These are phyloP conservation scores for Acacia confusa DNA, from an alignment of 306 rosid genomes.

Conservation along the genomic window DNA sequence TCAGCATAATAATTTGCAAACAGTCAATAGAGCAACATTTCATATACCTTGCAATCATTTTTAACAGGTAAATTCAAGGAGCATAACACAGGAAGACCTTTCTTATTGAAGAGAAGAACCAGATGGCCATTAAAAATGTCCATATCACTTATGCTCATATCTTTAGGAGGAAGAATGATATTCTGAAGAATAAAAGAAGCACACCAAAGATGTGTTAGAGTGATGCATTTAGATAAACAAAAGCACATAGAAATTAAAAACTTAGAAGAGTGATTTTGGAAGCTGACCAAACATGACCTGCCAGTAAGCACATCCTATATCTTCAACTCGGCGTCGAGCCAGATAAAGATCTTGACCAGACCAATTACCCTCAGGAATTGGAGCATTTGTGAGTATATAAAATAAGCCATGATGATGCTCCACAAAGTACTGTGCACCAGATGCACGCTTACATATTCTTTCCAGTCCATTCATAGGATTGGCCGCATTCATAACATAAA, in stretches of 20 bases:
- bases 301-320: conserved; percentile 58
- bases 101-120: conserved; percentile 77
- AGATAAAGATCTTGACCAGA: conserved; percentile 76
- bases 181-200: conserved; percentile 51
- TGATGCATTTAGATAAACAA: conserved; percentile 20
- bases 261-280: conserved; percentile 15
- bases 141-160: conserved; percentile 71
- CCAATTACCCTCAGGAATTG: conserved; percentile 50
- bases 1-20: not conserved
- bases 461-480: conserved; percentile 61
- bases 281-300: conserved; percentile 53
- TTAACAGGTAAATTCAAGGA: conserved; percentile 69
- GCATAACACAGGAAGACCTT: conserved; percentile 62
- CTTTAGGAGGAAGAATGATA: conserved; percentile 63
- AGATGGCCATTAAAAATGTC: conserved; percentile 80
- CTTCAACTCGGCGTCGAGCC: conserved; percentile 62
- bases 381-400: conserved; percentile 87
- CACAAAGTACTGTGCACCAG: conserved; percentile 76
- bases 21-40: not conserved
- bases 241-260: conserved; percentile 3
- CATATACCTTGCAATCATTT: conserved; percentile 59
- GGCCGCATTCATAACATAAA: conserved; percentile 70
- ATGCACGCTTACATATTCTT: conserved; percentile 64
- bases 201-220: conserved; percentile 31
- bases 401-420: conserved; percentile 86